Conservation (phyloP, 1,139 yeast genomes). For the Pichia sp. region DNA sequence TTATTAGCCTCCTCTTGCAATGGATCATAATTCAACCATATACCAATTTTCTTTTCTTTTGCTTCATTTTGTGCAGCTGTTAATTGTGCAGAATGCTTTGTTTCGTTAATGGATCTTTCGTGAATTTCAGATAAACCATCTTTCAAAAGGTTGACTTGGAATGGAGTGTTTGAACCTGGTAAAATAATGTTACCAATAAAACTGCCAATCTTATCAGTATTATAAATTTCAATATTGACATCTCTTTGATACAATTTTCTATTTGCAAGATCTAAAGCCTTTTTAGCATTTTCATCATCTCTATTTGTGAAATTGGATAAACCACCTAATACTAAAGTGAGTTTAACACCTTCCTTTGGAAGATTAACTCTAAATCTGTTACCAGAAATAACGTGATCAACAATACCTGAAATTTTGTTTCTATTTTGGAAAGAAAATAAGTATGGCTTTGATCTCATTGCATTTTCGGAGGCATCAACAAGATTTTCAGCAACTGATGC, state of each 20-base stretch:
- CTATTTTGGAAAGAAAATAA: slow-evolving; percentile 64
- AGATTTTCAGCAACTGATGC: slow-evolving; percentile 53
- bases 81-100: slow-evolving; percentile 49
- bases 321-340: slow-evolving; percentile 74
- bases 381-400: slow-evolving; percentile 64
- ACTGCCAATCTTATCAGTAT: slow-evolving; percentile 72
- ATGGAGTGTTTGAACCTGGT: slow-evolving; percentile 48
- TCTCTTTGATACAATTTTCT: slow-evolving; percentile 63
- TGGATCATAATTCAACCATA: slow-evolving; percentile 59
- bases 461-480: slow-evolving; percentile 75
- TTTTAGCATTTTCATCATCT: slow-evolving; percentile 39
- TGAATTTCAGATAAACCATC: slow-evolving; percentile 64
- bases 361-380: slow-evolving; percentile 60
- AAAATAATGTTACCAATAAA: slow-evolving; percentile 67
- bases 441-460: slow-evolving; percentile 67
- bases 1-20: slow-evolving; percentile 25
- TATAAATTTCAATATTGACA: slow-evolving; percentile 61
- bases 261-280: slow-evolving; percentile 50
- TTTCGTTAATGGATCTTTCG: slow-evolving; percentile 55
- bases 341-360: slow-evolving; percentile 65
- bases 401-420: slow-evolving; percentile 57
- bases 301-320: slow-evolving; percentile 42
- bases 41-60: slow-evolving; percentile 45
- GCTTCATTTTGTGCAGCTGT: slow-evolving; percentile 61
- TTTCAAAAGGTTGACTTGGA: slow-evolving; percentile 54